These are phyloP conservation scores for Aspergillus bombycis DNA, from an alignment of 2,329 filamentous ascomycete genomes.

Conservation along the genomic window DNA sequence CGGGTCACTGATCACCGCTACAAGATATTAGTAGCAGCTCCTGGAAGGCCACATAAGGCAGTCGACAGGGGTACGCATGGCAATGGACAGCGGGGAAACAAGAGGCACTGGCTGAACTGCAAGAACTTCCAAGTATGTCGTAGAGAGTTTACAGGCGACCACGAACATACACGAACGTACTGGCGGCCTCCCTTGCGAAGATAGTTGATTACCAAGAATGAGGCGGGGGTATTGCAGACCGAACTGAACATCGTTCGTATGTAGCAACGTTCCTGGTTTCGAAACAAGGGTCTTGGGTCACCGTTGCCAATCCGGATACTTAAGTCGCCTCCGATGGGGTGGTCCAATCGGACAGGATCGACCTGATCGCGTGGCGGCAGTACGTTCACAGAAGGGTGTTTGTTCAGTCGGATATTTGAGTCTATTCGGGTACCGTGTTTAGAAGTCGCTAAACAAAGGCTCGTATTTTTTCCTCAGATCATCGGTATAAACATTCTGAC, in stretches of 20 bases:
- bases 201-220: not conserved
- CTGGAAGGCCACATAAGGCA: not conserved
- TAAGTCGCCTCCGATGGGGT: not conserved
- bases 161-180: not conserved
- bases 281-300: not conserved
- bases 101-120: not conserved
- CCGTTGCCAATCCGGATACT: not conserved
- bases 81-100: not conserved
- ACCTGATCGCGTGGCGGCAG: not conserved
- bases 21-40: not conserved
- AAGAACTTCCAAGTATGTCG: not conserved
- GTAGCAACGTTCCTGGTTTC: not conserved
- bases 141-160: not conserved
- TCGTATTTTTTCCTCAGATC: constrained; percentile 65
- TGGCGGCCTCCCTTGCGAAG: not conserved
- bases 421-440: constrained; percentile 14
- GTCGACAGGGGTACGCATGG: not conserved
- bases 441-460: constrained; percentile 64
- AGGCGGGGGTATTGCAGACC: not conserved
- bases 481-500: constrained; percentile 58
- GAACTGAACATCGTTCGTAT: not conserved
- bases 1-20: not conserved
- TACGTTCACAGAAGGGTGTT: not conserved
- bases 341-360: not conserved
- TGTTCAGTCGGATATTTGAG: not conserved